Evolutionary conservation across 2,329 filamentous ascomycete genomes (phyloP).

Genomic region (Claviceps humidiphila): DNA sequence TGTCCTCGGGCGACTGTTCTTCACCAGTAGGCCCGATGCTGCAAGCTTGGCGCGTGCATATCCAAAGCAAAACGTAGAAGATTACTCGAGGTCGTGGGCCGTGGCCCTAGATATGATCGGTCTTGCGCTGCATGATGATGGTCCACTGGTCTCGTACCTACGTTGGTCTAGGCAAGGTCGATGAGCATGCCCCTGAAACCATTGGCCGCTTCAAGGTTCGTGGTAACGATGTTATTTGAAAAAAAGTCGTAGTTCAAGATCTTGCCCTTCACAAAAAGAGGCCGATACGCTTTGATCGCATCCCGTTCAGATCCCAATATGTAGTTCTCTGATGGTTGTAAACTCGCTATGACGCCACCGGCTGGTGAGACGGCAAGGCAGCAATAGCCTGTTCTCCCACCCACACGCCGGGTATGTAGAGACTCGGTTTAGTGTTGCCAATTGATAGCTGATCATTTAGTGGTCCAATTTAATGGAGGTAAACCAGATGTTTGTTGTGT

Average conservation of each 20-base stretch:
- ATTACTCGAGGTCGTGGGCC: conserved; percentile 7
- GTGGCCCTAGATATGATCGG: conserved; percentile 13
- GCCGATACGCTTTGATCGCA: conserved; percentile 4
- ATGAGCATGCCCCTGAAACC: conserved; percentile 15
- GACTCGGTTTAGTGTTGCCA: conserved; percentile 4
- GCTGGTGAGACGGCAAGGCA: conserved; percentile 7
- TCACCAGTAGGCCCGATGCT: not conserved
- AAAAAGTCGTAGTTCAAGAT: conserved; percentile 1
- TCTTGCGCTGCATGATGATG: conserved; percentile 2
- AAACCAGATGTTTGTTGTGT: too few relatives aligned
- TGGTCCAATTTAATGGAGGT: too few relatives aligned
- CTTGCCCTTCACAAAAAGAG: not conserved
- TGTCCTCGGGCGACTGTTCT: not conserved
- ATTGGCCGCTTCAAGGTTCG: conserved; percentile 1
- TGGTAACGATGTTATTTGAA: conserved; percentile 4
- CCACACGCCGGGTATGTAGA: conserved; percentile 3
- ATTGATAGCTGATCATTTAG: not conserved
- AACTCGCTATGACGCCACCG: conserved; percentile 5
- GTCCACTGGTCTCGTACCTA: too few relatives aligned
- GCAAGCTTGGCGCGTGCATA: conserved; percentile 8
- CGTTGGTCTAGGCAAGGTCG: conserved; percentile 4
- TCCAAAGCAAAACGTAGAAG: conserved; percentile 9
- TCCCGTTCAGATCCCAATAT: conserved; percentile 2
- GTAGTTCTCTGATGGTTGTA: not conserved
- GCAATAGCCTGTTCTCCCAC: conserved; percentile 7